Evolutionary conservation across 805 yeast genomes (phyloP).

Genomic region (Ogataea degrootiae): DNA sequence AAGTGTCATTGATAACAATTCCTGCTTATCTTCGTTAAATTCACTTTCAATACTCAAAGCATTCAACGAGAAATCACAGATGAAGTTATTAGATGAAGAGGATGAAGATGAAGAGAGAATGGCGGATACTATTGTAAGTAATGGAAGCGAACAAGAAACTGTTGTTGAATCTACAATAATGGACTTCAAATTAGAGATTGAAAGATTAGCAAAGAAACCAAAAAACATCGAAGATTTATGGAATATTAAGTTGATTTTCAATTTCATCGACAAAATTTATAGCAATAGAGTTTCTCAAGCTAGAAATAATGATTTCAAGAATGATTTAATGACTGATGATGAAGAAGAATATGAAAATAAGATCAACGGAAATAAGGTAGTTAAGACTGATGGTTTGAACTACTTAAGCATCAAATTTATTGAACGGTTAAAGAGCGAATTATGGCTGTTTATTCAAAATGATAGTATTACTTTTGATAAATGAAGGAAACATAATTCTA

Average conservation of each 20-base stretch:
- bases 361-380: not conserved
- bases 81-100: too few species aligned
- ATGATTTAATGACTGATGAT: conserved; percentile 6
- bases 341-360: not conserved
- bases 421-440: conserved; percentile 44
- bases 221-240: conserved; percentile 50
- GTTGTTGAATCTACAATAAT: conserved; percentile 38
- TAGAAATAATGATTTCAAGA: not conserved
- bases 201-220: conserved; percentile 38
- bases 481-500: too few species aligned
- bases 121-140: conserved; percentile 6
- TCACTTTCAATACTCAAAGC: conserved; percentile 15
- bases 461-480: too few species aligned
- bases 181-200: conserved; percentile 53
- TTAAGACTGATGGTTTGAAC: conserved; percentile 29
- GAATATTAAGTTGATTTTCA: conserved; percentile 58
- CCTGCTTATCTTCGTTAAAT: conserved; percentile 6
- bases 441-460: conserved; percentile 21
- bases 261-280: conserved; percentile 44
- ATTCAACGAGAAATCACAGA: conserved; percentile 5
- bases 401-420: conserved; percentile 47
- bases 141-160: conserved; percentile 8
- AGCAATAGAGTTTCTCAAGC: not conserved
- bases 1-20: not conserved
- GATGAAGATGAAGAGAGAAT: conserved; percentile 2